Conservation (phyloP, 2,329 filamentous ascomycete genomes). For the Pestalotiopsis sp. region DNA sequence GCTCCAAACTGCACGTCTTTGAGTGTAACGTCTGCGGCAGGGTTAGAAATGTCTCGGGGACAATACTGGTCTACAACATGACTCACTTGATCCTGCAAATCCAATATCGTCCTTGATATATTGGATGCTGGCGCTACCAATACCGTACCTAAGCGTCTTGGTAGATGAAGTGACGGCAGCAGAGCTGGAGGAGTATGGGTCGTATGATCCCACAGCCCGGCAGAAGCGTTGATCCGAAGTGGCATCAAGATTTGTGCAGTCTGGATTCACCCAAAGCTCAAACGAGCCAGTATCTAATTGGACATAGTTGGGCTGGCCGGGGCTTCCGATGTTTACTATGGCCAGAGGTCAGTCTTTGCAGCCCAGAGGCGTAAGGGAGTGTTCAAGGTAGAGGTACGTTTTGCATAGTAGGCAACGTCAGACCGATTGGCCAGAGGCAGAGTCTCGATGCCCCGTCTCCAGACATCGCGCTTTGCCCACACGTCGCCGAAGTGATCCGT, state of each 20-base stretch:
- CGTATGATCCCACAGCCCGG: constrained; percentile 43
- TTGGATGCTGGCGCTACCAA: constrained; percentile 50
- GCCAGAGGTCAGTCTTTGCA: constrained; percentile 17
- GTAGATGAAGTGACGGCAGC: constrained; percentile 30
- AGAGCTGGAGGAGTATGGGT: constrained; percentile 41
- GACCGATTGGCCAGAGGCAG: constrained; percentile 49
- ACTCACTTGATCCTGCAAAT: constrained; percentile 38
- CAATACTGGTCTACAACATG: not conserved
- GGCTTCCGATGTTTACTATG: constrained; percentile 52
- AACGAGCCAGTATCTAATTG: constrained; percentile 62
- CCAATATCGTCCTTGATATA: constrained; percentile 48
- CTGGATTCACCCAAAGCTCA: constrained; percentile 64
- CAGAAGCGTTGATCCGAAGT: constrained; percentile 45
- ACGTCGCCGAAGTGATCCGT: constrained; percentile 37
- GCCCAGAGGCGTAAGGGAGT: not conserved
- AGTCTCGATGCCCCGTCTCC: constrained; percentile 37
- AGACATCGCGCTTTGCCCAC: constrained; percentile 36
- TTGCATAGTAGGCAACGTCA: constrained; percentile 55
- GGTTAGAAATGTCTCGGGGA: not conserved
- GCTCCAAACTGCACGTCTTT: constrained; percentile 64
- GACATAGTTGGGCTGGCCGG: constrained; percentile 52
- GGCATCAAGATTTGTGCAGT: constrained; percentile 46
- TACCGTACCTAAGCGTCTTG: constrained; percentile 49
- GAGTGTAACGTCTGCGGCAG: constrained; percentile 36
- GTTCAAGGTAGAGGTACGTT: constrained; percentile 34